Evolutionary conservation across 2,329 filamentous ascomycete species (phyloP).

Genomic region (Aquanectria penicillioides): DNA sequence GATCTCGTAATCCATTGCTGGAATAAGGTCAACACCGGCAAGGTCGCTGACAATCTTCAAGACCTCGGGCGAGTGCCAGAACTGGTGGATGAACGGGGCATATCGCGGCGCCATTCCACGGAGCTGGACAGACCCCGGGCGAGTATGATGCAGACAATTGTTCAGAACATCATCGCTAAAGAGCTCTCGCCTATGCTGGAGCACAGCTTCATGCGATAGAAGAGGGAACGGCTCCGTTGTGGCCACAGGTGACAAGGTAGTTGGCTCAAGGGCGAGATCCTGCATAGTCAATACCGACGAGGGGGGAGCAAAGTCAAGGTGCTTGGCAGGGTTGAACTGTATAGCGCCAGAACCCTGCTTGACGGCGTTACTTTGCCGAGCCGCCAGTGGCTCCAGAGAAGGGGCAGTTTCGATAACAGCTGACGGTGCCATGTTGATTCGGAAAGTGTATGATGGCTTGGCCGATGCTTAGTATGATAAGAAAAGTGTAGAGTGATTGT

Average conservation of each 20-base stretch:
- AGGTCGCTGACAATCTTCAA: constrained; percentile 64
- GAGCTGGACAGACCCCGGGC: constrained; percentile 40
- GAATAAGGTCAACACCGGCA: constrained; percentile 67
- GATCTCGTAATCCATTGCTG: constrained; percentile 66
- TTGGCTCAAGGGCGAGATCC: constrained; percentile 32
- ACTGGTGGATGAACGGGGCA: constrained; percentile 45
- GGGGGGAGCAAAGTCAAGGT: constrained; percentile 29
- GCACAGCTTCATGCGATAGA: constrained; percentile 35
- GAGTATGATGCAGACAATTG: constrained; percentile 43
- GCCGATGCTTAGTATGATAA: not conserved
- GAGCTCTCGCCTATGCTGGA: constrained; percentile 33
- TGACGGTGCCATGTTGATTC: constrained; percentile 31
- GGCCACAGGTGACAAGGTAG: constrained; percentile 37
- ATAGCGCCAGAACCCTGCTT: not conserved
- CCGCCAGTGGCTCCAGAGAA: not conserved
- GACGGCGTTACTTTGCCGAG: not conserved
- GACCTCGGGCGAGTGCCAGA: constrained; percentile 65
- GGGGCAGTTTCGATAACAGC: constrained; percentile 14
- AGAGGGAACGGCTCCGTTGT: constrained; percentile 46
- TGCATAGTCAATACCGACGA: constrained; percentile 33
- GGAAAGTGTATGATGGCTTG: not conserved
- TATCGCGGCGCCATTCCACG: constrained; percentile 44
- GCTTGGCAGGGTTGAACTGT: constrained; percentile 31
- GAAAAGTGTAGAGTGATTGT: not conserved
- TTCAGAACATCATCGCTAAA: constrained; percentile 40